Evolutionary conservation across 768 basidiomycete species (phyloP), one percentile per base, ranked within the genome.

Genomic region (Tephrocybe sp.): DNA sequence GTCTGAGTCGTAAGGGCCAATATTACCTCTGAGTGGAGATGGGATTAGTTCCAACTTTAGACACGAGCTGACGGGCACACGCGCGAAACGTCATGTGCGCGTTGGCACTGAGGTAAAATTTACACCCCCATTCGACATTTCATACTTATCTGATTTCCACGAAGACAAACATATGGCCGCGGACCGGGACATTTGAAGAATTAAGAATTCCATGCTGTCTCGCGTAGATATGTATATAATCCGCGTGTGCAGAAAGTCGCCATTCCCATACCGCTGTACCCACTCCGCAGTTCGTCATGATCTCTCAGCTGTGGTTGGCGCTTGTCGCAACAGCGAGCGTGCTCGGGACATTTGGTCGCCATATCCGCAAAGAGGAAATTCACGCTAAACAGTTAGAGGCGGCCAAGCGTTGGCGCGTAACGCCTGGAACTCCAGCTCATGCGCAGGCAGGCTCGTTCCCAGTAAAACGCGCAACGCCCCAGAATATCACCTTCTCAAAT

Each of bases 401-500:
- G 39, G 77, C 72, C 3, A 71, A 78, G 53, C 68, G 74, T 39
- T 78, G 65, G 55, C 52, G 14, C 13, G 51, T 44, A 45, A 47
- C 47, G 52, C 49, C 57, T 5, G 45, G 39, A 7, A 50, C 41
- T 17, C 19, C 19, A 35, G 10, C 34, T 13, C 53, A 61, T 46
- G 39, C n/a, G n/a, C n/a, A n/a, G n/a, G n/a, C 55, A 14, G 50
- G 51, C 40, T 48, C 36, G 11, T 54, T 56, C 45, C 54, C 45
- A 31, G 50, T 53, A 9, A 60, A 47, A 39, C 48, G 58, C 7
- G 57, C 57, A 5, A 54, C 54, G 10, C 57, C 74, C n/a, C 72
- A 84, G 63, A 86, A 85, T 55, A 85, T 89, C 58, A 87, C 85
- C 0, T 89, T 89, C 65, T 67, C 73, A 11, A 86, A 87, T 57